These are phyloP conservation scores for Aspergillus haitiensis DNA, from an alignment of 495 filamentous ascomycete genomes.

Conservation along the genomic window DNA sequence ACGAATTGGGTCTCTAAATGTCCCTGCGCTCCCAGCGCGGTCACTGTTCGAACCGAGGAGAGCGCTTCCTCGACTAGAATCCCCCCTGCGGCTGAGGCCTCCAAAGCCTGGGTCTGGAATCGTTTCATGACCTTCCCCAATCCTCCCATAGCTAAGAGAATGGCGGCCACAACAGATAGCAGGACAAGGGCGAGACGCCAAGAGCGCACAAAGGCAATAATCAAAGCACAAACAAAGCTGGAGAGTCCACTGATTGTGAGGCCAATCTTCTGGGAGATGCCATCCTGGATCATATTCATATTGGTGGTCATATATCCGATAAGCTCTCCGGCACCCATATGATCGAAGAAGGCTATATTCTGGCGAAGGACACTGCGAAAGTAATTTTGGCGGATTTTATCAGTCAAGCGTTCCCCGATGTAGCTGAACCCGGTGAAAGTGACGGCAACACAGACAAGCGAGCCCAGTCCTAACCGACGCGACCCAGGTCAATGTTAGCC, in stretches of 20 bases:
- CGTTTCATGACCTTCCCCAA: constrained; percentile 9
- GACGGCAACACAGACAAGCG: too few species aligned
- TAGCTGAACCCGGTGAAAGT: too few species aligned
- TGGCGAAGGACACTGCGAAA: constrained; percentile 39
- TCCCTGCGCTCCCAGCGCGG: constrained; percentile 17
- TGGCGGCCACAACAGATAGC: constrained; percentile 27
- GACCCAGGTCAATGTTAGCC: too few species aligned
- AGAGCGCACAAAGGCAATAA: constrained; percentile 36
- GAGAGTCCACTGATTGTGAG: constrained; percentile 31
- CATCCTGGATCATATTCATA: constrained; percentile 46
- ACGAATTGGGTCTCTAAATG: constrained; percentile 10
- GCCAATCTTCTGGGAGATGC: constrained; percentile 39
- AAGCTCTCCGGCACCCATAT: constrained; percentile 37
- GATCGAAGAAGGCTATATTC: constrained; percentile 45
- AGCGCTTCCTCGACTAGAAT: constrained; percentile 26
- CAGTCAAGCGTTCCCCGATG: constrained; percentile 25
- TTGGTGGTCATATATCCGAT: constrained; percentile 40
- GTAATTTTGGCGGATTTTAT: constrained; percentile 36
- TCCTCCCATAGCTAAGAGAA: constrained; percentile 25
- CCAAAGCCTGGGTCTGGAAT: constrained; percentile 1
- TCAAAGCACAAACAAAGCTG: constrained; percentile 37
- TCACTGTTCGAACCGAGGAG: constrained; percentile 17
- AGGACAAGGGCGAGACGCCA: constrained; percentile 44
- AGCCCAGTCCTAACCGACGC: too few species aligned
- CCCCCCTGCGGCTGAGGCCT: not conserved